Evolutionary conservation across 257 asterid species (phyloP).

Genomic region (Capsicum pubescens): DNA sequence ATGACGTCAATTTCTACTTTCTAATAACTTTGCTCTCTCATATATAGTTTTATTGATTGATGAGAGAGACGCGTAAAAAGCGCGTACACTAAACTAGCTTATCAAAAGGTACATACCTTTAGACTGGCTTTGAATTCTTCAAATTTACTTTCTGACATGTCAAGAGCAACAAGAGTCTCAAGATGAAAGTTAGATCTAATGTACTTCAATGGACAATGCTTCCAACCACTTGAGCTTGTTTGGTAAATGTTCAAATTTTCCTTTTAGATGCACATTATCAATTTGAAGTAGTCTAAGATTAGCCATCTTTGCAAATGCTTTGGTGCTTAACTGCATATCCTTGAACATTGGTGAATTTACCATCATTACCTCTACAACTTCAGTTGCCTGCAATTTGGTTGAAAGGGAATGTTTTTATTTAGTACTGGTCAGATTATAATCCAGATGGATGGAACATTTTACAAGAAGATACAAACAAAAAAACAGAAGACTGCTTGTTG

Average conservation of each 20-base stretch:
- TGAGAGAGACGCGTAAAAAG: too few species aligned
- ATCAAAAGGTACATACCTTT: conserved; percentile 9
- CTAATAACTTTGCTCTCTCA: too few species aligned
- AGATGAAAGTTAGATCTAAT: conserved; percentile 18
- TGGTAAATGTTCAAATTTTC: not conserved
- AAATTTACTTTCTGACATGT: conserved; percentile 16
- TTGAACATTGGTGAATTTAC: conserved; percentile 4
- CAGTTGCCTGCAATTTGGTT: not conserved
- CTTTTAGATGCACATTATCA: not conserved
- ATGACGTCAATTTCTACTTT: too few species aligned
- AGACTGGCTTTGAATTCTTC: conserved; percentile 20
- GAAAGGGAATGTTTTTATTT: too few species aligned
- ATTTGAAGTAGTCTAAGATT: conserved; percentile 23
- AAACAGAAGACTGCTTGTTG: too few species aligned
- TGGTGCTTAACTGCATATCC: not conserved
- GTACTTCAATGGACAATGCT: not conserved
- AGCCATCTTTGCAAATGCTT: conserved; percentile 10
- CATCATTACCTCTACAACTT: conserved; percentile 2
- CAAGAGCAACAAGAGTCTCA: conserved; percentile 24
- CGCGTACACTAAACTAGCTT: too few species aligned
- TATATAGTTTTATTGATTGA: too few species aligned
- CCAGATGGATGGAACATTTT: too few species aligned
- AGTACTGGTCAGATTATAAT: too few species aligned
- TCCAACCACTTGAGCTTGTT: conserved; percentile 13
- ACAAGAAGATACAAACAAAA: too few species aligned